Conservation (phyloP, 163 green algal genomes). For the Scenedesmus sp. region DNA sequence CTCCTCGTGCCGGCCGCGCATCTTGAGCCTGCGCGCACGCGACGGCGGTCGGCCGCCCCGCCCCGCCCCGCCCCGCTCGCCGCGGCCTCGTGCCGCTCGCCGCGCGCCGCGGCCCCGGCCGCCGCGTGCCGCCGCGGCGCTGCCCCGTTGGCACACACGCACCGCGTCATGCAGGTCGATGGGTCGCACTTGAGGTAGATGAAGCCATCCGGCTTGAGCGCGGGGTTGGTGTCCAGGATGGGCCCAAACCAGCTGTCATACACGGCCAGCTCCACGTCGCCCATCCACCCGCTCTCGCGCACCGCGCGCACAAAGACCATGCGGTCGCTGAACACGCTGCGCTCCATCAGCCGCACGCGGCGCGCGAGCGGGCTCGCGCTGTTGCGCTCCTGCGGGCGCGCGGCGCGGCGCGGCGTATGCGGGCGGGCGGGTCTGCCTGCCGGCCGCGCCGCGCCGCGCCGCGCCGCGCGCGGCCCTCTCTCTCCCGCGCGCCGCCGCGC, state of each 20-base stretch:
- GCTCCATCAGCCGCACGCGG: slow-evolving; percentile 90
- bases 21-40: slow-evolving; percentile 66
- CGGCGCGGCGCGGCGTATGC: neutral
- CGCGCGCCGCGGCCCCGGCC: too few species aligned
- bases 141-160: too few species aligned
- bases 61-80: too few species aligned
- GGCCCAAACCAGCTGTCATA: slow-evolving; percentile 56
- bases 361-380: slow-evolving; percentile 14
- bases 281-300: slow-evolving; percentile 84
- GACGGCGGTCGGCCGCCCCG: too few species aligned
- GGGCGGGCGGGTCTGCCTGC: too few species aligned
- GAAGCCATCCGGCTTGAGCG: slow-evolving; percentile 93
- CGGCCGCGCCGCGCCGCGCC: too few species aligned
- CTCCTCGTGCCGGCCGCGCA: slow-evolving; percentile 73
- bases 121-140: too few species aligned
- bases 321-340: slow-evolving; percentile 95
- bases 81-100: too few species aligned
- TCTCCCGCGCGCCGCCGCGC: too few species aligned
- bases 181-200: slow-evolving; percentile 92
- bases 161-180: slow-evolving; percentile 77
- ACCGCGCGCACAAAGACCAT: slow-evolving; percentile 97
- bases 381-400: slow-evolving; percentile 29
- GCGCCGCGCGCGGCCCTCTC: too few species aligned
- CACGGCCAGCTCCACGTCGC: slow-evolving; percentile 75
- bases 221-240: slow-evolving; percentile 67